phyloP scores from a whole-genome alignment of 2,329 filamentous ascomycete genomes.

The Phaeosphaeria sp. region DNA sequence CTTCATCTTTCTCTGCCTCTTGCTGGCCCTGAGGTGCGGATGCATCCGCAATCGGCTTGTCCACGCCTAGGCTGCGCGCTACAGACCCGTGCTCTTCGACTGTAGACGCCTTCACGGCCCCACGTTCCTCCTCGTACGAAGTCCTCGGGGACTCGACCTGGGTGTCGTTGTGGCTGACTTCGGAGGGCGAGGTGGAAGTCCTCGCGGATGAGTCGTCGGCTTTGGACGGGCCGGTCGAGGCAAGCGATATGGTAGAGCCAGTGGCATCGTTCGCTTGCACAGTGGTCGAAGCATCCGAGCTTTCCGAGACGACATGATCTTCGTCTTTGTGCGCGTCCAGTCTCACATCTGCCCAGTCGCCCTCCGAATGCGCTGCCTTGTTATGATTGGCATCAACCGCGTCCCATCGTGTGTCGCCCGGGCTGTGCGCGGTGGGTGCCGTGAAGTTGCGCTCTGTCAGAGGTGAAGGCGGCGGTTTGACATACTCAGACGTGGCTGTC shows the following conservation, averaged over 20 bases:
- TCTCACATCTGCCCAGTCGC: slow-evolving; percentile 17
- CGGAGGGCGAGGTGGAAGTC: slow-evolving; percentile 46
- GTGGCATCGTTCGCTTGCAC: slow-evolving; percentile 29
- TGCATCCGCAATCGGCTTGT: neutral
- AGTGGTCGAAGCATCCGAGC: slow-evolving; percentile 42
- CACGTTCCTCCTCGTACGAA: slow-evolving; percentile 43
- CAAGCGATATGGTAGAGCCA: slow-evolving; percentile 6
- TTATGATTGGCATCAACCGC: neutral
- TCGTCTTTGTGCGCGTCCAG: slow-evolving; percentile 12
- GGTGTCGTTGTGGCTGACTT: slow-evolving; percentile 40
- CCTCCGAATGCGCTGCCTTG: slow-evolving; percentile 2
- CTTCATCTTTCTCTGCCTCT: neutral
- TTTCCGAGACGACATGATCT: slow-evolving; percentile 32
- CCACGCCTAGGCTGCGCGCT: neutral
- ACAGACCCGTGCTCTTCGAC: neutral
- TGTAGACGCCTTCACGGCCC: neutral
- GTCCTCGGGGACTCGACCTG: slow-evolving; percentile 44
- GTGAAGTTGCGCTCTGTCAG: neutral
- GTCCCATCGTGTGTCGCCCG: slow-evolving; percentile 11
- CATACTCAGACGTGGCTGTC: slow-evolving; percentile 13
- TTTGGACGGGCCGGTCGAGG: neutral
- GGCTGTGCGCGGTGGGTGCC: neutral
- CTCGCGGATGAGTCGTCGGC: slow-evolving; percentile 43
- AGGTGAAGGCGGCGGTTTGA: slow-evolving; percentile 1
- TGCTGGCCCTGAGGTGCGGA: neutral